Base-by-base conservation (phyloP, 2,329 filamentous ascomycete genomes). In the Aspergillus proliferans region DNA sequence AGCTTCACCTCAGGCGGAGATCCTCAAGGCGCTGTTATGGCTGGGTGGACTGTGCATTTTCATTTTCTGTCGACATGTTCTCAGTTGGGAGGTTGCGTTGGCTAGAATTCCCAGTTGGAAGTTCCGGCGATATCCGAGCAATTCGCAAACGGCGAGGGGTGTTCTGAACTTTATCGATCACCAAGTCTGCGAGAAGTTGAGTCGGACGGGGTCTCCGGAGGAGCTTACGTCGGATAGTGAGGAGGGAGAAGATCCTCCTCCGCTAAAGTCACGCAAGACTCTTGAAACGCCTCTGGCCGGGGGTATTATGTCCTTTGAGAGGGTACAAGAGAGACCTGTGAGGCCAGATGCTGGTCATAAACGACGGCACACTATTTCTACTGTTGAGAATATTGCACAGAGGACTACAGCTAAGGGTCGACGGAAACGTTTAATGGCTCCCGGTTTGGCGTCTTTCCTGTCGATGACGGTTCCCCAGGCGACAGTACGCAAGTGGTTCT, bases 71-170 rank as follows among this genome's bases (percentile, higher is more conserved):
- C 81, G 82, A 26, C 78, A 83, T 26, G 81, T 93, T 10, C 81
- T 97, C 33, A 80, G 79, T 59, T 94, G 88, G 87, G 90, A 88
- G 42, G 86, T 97, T 47, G 80, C 85, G 22, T 73, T 98, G 52
- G 91, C 92, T 45, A 80, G 92, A 49, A 88, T 97, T 15, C 93
- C 93, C 2, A 89, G 84, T 59, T 96, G 92, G 89, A 87, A 91
- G 40, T 91, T 97, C 60, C 80, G 83, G 58, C 81, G 84, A 48
- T 71, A 76, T 15, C 66, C 71, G 1, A 64, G 62, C 26, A 59
- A 58, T 4, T 61, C 64, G 48, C 68, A 70, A 57, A 66, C 69
- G 49, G 52, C 62, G 33, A 59, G 66, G 52, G 53, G 65, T 57
- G 55, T 74, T 56, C 61, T 76, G 58, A 68, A 70, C 52, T 47